Evolutionary conservation across 208 protist species (phyloP), one percentile per base, ranked within the genome.

Genomic region (Acanthamoeba royreba): DNA sequence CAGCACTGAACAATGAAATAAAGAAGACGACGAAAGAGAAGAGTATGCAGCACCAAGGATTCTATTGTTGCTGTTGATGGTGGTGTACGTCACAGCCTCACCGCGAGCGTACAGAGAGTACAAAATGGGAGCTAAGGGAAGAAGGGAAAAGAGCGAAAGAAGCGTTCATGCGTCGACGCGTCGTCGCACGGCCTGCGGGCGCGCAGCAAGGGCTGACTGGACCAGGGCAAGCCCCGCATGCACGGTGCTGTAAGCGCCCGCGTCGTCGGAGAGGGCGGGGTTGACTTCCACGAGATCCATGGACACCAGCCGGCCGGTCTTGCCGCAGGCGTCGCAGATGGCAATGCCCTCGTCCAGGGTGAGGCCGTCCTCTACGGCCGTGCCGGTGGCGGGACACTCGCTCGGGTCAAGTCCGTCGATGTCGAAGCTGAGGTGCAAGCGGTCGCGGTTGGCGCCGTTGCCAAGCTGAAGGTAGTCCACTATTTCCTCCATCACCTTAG

Each of bases 281-380:
- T 97, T 97, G 94, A 97, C 97, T 94, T 97, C 97, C 28, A 97
- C 96, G 52, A 97, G 93, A 79, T 97, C 97, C 35, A 97, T 93
- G 2, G 93, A 93, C 22, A 96, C 92, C 15, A 97, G 94, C 40
- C 94, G 95, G 17, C 95, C 95, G n/a, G 94, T 95, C 92, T 97
- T 94, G 19, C 95, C 94, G 42, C 96, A 83, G 49, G 92, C 92
- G 85, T 97, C 94, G 69, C 88, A 93, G 69, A 97, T 92, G 88
- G 94, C 95, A 52, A 96, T 74, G 19, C 90, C 97, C 85, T 97
- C 97, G 58, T 95, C 95, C 74, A 96, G 94, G 43, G 93, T 94
- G 42, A 97, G 88, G 17, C 97, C 97, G 49, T 94, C 96, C 33
- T 94, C 92, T 25, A 97, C 97, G 17, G 97, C 95, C 25, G 97